phyloP scores from a whole-genome alignment of 2,329 filamentous ascomycete species.

The Nakataea oryzae region DNA sequence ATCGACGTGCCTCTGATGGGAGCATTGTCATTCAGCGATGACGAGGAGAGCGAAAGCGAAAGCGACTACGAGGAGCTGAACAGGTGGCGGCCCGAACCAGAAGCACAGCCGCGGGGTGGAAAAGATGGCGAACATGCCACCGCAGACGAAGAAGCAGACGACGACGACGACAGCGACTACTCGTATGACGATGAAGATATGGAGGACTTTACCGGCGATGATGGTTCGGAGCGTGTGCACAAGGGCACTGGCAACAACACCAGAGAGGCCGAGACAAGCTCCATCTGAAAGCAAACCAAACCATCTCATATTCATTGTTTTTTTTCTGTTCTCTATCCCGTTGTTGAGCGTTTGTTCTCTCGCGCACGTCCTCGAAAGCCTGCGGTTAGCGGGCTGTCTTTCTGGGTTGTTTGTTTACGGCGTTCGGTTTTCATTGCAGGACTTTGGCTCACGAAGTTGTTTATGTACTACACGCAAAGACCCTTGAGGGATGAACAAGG shows the following conservation, averaged over 20 bases:
- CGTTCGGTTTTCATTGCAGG: neutral
- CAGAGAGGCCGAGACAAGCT: neutral
- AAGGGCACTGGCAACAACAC: slow-evolving; percentile 7
- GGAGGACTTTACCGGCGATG: slow-evolving; percentile 13
- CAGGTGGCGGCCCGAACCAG: slow-evolving; percentile 9
- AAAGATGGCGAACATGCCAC: slow-evolving; percentile 13
- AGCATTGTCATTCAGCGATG: slow-evolving; percentile 31
- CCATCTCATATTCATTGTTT: neutral
- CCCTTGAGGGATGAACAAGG: neutral
- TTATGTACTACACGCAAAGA: neutral
- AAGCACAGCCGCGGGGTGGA: slow-evolving; percentile 14
- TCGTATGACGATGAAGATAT: slow-evolving; percentile 16
- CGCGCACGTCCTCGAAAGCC: neutral
- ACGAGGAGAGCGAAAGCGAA: slow-evolving; percentile 26
- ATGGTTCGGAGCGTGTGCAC: slow-evolving; percentile 8
- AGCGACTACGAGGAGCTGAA: slow-evolving; percentile 22
- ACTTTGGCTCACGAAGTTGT: neutral
- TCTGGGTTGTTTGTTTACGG: neutral
- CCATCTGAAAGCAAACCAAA: neutral
- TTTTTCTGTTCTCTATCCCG: neutral
- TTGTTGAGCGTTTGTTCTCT: neutral
- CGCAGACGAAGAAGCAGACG: slow-evolving; percentile 14
- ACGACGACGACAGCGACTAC: slow-evolving; percentile 16
- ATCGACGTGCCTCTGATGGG: slow-evolving; percentile 35
- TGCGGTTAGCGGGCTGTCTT: neutral